Percentiles rank a stretch among this genome's conserved stretches.
Conservation (phyloP, 2,329 filamentous ascomycete species). For the Botrytis byssoidea region DNA sequence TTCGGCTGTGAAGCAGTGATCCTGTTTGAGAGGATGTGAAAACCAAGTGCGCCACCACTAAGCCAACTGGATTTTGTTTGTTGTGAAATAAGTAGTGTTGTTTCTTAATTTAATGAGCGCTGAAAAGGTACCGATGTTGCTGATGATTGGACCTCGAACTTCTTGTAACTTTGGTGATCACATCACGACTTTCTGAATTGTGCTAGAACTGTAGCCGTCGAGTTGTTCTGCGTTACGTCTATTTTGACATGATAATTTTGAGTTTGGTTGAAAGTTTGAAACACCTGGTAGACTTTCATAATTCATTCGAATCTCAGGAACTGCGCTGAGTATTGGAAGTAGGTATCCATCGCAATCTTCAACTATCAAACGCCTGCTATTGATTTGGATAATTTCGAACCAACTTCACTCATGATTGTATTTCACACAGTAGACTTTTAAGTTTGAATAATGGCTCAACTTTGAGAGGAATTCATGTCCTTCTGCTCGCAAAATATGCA, state of each 20-base stretch:
- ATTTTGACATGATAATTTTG: not conserved
- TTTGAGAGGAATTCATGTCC: not conserved
- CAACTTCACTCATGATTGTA: not conserved
- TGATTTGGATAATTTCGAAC: not conserved
- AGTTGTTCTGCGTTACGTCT: not conserved
- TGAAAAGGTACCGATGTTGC: not conserved
- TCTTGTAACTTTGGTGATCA: not conserved
- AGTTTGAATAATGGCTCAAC: not conserved
- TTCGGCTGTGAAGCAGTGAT: not conserved
- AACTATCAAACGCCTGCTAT: not conserved
- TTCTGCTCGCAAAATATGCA: not conserved
- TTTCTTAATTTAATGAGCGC: not conserved
- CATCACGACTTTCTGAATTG: not conserved
- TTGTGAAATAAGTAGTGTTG: not conserved
- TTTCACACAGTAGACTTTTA: not conserved
- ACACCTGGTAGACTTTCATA: not conserved
- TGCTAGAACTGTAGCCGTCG: not conserved
- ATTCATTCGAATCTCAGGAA: not conserved
- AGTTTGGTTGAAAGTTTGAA: not conserved
- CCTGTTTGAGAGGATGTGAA: conserved; percentile 10
- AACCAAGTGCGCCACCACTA: conserved; percentile 3
- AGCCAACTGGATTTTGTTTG: conserved; percentile 1
- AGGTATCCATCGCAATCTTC: not conserved
- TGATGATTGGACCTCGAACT: not conserved
- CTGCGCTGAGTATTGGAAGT: not conserved